Base-by-base conservation (phyloP, 345 rosid genomes). In the Noccaea caerulescens region DNA sequence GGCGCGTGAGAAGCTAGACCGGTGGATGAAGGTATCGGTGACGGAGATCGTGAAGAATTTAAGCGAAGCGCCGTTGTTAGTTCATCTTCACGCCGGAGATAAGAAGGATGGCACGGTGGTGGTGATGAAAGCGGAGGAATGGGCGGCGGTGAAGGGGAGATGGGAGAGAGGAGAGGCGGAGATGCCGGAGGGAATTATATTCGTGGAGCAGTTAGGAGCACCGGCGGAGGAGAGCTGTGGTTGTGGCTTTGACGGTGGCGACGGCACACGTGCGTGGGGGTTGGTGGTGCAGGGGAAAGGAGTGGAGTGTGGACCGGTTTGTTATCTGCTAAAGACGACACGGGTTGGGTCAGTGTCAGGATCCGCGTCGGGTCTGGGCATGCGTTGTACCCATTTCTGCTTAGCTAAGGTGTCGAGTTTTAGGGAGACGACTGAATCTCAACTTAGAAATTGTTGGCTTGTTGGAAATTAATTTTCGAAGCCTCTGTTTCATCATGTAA, bases 271-370 rank as follows among this genome's bases (percentile, higher is more conserved):
- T 74, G 87, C 82, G 27, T 89, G 97, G 91, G 97, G 98, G 57
- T 56, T 92, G 20, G 86, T 92, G 82, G 96, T 89, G 66, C 98
- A 92, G 44, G 87, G 92, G 4, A 82, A 39, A 76, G 90, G 86
- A 20, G 72, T 58, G 7, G 82, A 76, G 27, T 67, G 80, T 49
- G 78, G 83, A 7, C 91, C 89, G 7, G 81, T 81, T 8, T 90
- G 92, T 63, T 92, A 90, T 27, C 60, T 89, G 82, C 57, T 92
- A 79, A 85, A 87, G 77, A 86, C 92, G 20, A 86, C 87, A 20
- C 66, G 88, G 38, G 84, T 57, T 36, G 68, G 77, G 73, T 80
- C 64, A 18, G 76, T 56, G 64, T 79, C 68, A 25, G 78, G 71
- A 57, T 79, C 71, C 32, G 80, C 79, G 69, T 71, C 83, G 18